Percentiles rank a stretch among this genome's conserved stretches.
Evolutionary conservation across 352 stramenopile genomes (phyloP).

Genomic region (Phytophthora kernoviae): DNA sequence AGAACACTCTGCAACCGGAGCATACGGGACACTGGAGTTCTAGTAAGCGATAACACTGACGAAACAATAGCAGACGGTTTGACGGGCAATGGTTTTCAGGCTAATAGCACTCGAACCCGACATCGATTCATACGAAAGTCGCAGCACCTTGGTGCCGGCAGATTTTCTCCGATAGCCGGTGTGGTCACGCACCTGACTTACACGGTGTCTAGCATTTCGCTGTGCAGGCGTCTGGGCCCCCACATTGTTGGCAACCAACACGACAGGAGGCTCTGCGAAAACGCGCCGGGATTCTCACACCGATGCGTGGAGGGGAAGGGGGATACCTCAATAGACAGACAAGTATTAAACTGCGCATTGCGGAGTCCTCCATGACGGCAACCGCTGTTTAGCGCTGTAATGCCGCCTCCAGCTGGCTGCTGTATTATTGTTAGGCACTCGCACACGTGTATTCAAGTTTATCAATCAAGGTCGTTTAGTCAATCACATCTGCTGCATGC

Average conservation of each 20-base stretch:
- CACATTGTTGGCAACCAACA: slow-evolving; percentile 8
- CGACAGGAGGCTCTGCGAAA: slow-evolving; percentile 15
- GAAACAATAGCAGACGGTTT: slow-evolving; percentile 12
- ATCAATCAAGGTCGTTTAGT: slow-evolving; percentile 28
- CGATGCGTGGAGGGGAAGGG: slow-evolving; percentile 30
- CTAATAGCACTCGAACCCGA: neutral
- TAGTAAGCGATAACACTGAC: slow-evolving; percentile 21
- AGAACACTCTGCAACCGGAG: slow-evolving; percentile 3
- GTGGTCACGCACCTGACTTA: slow-evolving; percentile 11
- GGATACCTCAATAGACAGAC: slow-evolving; percentile 10
- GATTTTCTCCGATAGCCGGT: slow-evolving; percentile 23
- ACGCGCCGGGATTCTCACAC: slow-evolving; percentile 4
- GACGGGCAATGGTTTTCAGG: slow-evolving; percentile 3
- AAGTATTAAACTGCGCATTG: neutral
- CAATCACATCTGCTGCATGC: slow-evolving; percentile 10
- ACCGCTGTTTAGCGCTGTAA: slow-evolving; percentile 22
- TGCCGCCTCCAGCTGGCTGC: slow-evolving; percentile 1
- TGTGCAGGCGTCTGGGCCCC: neutral
- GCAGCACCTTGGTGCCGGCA: neutral
- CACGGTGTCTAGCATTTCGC: neutral
- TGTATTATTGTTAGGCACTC: slow-evolving; percentile 12
- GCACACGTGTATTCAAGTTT: slow-evolving; percentile 26
- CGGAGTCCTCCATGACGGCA: neutral
- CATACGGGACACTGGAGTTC: slow-evolving; percentile 1
- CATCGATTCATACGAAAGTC: neutral